Conservation (phyloP, 176 grass and related monocot genomes). For the Elaeis guineensis region DNA sequence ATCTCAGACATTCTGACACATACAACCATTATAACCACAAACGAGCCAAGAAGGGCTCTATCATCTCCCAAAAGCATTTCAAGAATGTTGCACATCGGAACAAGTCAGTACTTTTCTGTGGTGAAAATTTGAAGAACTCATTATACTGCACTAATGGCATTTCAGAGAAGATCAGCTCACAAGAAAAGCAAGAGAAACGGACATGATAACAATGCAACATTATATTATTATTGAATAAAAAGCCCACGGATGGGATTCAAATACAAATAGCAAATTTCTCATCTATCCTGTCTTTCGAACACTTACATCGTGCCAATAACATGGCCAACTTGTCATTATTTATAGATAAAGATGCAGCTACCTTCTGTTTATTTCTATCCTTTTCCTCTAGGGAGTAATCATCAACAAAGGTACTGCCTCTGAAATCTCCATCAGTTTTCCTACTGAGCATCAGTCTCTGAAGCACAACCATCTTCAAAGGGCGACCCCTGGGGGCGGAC, state of each 20-base stretch:
- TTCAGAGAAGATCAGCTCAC: too few relatives aligned
- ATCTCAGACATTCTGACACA: too few relatives aligned
- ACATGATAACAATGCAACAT: too few relatives aligned
- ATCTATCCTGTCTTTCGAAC: conserved; percentile 52
- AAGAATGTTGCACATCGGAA: too few relatives aligned
- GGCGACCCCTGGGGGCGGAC: neutral
- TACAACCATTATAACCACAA: too few relatives aligned
- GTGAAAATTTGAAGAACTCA: too few relatives aligned
- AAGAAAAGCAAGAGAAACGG: too few relatives aligned
- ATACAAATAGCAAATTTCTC: conserved; percentile 58
- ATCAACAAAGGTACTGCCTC: neutral
- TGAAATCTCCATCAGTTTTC: neutral
- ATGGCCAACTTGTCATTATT: conserved; percentile 27
- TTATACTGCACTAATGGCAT: too few relatives aligned
- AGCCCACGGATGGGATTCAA: conserved; percentile 15
- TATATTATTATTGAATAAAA: too few relatives aligned
- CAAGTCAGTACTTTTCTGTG: too few relatives aligned
- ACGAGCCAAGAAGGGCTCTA: too few relatives aligned
- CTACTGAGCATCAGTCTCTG: neutral
- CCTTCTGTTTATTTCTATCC: conserved; percentile 5
- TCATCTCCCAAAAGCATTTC: too few relatives aligned
- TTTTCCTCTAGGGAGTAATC: neutral
- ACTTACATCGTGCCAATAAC: conserved; percentile 37
- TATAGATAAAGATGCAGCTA: neutral
- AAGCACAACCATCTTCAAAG: conserved; percentile 14